Conservation (phyloP, 495 filamentous ascomycete species). For the Lepraria neglecta region DNA sequence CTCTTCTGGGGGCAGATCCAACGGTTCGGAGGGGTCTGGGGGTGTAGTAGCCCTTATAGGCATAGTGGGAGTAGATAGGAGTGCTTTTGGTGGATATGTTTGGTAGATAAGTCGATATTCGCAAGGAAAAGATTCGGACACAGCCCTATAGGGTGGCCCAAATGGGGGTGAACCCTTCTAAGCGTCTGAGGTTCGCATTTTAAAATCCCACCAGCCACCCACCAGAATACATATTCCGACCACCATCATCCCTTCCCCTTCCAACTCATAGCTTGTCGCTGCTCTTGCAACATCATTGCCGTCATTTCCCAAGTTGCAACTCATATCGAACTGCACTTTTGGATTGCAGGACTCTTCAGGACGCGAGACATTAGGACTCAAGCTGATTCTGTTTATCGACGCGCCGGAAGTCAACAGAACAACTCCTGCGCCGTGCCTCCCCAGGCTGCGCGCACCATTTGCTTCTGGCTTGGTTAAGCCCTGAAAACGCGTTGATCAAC, state of each 20-base stretch:
- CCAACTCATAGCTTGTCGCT: neutral
- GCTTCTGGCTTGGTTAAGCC: constrained; percentile 18
- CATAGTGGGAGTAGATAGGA: no score
- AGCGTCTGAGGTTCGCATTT: neutral
- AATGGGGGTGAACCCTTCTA: neutral
- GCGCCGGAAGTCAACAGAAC: constrained; percentile 26
- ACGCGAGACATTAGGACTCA: neutral
- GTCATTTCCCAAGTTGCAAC: neutral
- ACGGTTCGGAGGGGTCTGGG: no score
- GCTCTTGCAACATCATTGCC: constrained; percentile 3
- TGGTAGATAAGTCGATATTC: no score
- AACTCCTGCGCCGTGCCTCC: constrained; percentile 30
- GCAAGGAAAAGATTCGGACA: no score
- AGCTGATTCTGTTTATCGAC: constrained; percentile 22
- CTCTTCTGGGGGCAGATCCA: no score
- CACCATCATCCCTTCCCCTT: neutral
- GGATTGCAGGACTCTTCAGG: neutral
- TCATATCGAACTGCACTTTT: neutral
- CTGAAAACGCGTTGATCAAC: constrained; percentile 19
- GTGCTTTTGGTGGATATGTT: no score
- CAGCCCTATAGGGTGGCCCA: no score
- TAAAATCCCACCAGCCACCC: constrained; percentile 5
- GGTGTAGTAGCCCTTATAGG: no score
- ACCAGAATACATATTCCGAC: neutral
- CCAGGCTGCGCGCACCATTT: constrained; percentile 30